Conservation (phyloP, 768 basidiomycete species). For the Amanita jacksonii region DNA sequence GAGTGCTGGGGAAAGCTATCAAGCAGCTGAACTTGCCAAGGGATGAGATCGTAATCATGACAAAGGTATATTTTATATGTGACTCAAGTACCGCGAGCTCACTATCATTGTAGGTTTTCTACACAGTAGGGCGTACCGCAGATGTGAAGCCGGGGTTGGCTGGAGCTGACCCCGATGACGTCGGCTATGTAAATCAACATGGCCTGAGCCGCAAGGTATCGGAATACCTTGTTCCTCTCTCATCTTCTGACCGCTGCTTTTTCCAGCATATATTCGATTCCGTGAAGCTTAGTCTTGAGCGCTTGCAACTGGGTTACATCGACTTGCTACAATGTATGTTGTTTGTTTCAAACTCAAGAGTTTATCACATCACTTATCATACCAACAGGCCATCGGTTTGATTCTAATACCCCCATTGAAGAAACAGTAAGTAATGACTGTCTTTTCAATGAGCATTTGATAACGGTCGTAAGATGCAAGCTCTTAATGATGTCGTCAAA, state of each 20-base stretch:
- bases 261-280: conserved; percentile 58
- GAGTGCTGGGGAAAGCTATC: conserved; percentile 64
- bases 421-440: conserved; percentile 17
- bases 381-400: conserved; percentile 26
- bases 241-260: not conserved
- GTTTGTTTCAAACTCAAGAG: too few relatives aligned
- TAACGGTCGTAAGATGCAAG: conserved; percentile 27
- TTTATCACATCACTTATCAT: too few relatives aligned
- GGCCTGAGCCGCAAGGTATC: conserved; percentile 30
- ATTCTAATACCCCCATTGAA: conserved; percentile 30
- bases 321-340: conserved; percentile 61
- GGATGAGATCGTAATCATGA: conserved; percentile 71
- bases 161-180: conserved; percentile 20
- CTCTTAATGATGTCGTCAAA: conserved; percentile 37
- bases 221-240: not conserved
- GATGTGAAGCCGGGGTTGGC: conserved; percentile 11
- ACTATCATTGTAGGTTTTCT: conserved; percentile 4
- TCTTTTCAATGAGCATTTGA: not conserved
- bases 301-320: conserved; percentile 71
- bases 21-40: conserved; percentile 56
- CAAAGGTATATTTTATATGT: conserved; percentile 30
- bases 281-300: conserved; percentile 49
- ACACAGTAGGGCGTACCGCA: conserved; percentile 22
- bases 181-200: conserved; percentile 48
- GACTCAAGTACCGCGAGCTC: too few relatives aligned